Percentiles rank a stretch among this genome's conserved stretches.
phyloP scores from a whole-genome alignment of 257 asterid species.

The Solanum lycopersicoides region DNA sequence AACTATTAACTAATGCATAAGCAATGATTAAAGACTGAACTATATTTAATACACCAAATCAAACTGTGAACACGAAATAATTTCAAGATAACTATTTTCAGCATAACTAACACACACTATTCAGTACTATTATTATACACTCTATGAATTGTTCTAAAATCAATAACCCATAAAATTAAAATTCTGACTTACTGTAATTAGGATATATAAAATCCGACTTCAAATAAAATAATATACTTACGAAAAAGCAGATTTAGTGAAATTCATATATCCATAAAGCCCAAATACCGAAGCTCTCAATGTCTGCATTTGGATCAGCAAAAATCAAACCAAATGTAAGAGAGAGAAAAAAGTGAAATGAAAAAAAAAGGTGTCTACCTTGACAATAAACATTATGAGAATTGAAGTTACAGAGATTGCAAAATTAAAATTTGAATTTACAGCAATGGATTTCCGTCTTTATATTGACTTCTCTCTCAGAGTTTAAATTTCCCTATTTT shows the following conservation, averaged over 20 bases:
- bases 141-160: neutral
- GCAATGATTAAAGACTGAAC: neutral
- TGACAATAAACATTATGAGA: conserved; percentile 58
- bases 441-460: neutral
- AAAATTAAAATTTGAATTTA: conserved; percentile 5
- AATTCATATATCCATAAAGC: conserved; percentile 64
- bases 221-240: conserved; percentile 18
- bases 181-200: no score
- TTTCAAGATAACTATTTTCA: no score
- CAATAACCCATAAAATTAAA: no score
- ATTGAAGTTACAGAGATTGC: neutral
- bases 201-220: no score
- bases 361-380: conserved; percentile 21
- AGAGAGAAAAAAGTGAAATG: neutral
- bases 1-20: neutral
- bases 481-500: neutral
- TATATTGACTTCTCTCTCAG: neutral
- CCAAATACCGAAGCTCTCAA: conserved; percentile 76
- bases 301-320: conserved; percentile 29
- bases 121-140: neutral
- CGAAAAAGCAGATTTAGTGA: conserved; percentile 69
- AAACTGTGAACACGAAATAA: no score
- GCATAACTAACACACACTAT: rapidly evolving
- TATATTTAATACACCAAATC: no score
- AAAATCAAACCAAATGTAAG: neutral